phyloP scores from a whole-genome alignment of 140 eudicot genomes.

The Bidens hawaiensis region DNA sequence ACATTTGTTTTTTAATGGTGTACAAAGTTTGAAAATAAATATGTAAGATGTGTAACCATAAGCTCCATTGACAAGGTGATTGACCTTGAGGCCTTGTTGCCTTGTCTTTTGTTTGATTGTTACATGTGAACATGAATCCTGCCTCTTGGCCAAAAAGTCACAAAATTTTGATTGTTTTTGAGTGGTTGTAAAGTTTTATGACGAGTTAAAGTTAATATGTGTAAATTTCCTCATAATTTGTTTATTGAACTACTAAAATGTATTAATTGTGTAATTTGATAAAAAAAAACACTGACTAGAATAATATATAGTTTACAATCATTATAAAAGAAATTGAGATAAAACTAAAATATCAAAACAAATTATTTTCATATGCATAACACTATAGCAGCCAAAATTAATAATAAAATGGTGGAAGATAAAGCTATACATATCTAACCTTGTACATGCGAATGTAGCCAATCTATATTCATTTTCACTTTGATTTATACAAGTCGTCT shows the following conservation, averaged over 20 bases:
- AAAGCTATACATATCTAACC: no score
- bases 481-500: no score
- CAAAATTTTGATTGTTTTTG: background rate
- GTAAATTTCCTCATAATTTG: background rate
- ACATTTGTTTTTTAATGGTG: no score
- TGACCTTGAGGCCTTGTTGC: background rate
- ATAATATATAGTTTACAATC: no score
- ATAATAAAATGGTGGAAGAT: no score
- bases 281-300: no score
- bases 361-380: no score
- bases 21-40: background rate
- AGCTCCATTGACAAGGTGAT: background rate
- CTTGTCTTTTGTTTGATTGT: background rate
- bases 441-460: no score
- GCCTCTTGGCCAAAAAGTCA: background rate
- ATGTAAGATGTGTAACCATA: background rate
- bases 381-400: no score
- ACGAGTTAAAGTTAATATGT: background rate
- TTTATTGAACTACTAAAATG: background rate
- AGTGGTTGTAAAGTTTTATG: constrained; percentile 8
- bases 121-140: constrained; percentile 1
- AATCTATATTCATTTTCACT: no score
- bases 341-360: background rate
- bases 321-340: no score
- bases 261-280: no score